These are phyloP conservation scores for Gossypium trilobum DNA, from an alignment of 441 rosid genomes.

Conservation along the genomic window DNA sequence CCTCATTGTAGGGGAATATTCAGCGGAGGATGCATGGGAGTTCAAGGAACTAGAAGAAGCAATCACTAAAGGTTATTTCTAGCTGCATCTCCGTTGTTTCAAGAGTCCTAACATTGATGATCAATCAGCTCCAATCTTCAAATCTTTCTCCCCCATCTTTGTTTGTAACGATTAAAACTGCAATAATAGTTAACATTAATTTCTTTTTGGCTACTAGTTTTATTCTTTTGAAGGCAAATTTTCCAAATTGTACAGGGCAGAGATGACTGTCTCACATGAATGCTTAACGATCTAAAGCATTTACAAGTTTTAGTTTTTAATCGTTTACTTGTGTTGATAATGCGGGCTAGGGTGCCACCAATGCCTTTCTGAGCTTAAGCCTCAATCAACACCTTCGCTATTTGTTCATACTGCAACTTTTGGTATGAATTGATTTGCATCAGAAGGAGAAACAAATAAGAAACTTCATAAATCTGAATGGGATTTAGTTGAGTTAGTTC, in stretches of 20 bases:
- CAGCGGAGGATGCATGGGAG: conserved; percentile 79
- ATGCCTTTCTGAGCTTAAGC: too few relatives aligned
- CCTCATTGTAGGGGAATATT: conserved; percentile 54
- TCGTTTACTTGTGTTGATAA: too few relatives aligned
- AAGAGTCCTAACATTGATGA: not conserved
- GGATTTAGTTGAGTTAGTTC: not conserved
- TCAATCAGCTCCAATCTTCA: not conserved
- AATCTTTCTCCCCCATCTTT: not conserved
- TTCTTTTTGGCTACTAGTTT: not conserved
- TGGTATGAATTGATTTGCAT: too few relatives aligned
- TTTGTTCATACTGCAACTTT: too few relatives aligned
- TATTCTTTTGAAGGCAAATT: not conserved
- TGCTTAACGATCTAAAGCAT: not conserved
- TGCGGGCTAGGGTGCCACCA: too few relatives aligned
- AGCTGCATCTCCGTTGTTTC: conserved; percentile 11
- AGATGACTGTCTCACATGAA: not conserved
- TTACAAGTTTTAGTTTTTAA: not conserved
- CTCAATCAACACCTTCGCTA: too few relatives aligned
- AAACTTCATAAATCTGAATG: too few relatives aligned
- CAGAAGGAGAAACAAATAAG: too few relatives aligned
- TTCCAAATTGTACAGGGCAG: not conserved
- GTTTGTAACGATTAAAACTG: not conserved
- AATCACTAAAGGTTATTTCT: conserved; percentile 60
- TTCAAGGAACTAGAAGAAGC: conserved; percentile 80
- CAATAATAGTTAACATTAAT: not conserved